phyloP scores from a whole-genome alignment of 371 early-diverging fungal species.

The Nosema muscidifuracis region DNA sequence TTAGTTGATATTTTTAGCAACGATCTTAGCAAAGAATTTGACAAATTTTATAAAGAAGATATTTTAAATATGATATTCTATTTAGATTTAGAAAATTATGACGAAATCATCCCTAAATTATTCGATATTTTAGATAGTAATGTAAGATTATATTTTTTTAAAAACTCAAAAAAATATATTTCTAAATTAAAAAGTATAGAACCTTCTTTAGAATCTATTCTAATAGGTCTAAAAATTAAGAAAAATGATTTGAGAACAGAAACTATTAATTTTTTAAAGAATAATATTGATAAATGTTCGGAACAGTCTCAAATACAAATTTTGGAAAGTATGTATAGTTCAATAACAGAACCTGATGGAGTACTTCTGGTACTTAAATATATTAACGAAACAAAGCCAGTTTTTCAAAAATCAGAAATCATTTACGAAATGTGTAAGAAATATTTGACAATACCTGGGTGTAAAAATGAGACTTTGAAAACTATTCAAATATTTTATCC shows the following conservation, averaged over 20 bases:
- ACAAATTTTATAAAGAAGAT: conserved; percentile 31
- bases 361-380: conserved; percentile 24
- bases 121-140: conserved; percentile 45
- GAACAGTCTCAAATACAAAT: conserved; percentile 24
- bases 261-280: conserved; percentile 53
- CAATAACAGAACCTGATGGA: conserved; percentile 27
- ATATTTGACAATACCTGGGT: conserved; percentile 21
- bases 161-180: conserved; percentile 23
- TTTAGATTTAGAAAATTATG: conserved; percentile 33
- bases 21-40: conserved; percentile 4
- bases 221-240: conserved; percentile 48
- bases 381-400: conserved; percentile 9
- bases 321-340: conserved; percentile 29
- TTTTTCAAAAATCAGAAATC: conserved; percentile 4
- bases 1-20: conserved; percentile 24
- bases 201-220: conserved; percentile 25
- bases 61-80: conserved; percentile 34
- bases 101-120: conserved; percentile 15
- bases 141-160: conserved; percentile 49
- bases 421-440: conserved; percentile 41
- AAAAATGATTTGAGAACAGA: conserved; percentile 47
- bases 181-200: conserved; percentile 13
- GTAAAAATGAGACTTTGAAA: conserved; percentile 8
- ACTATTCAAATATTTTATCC: conserved; percentile 33
- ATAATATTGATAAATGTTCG: conserved; percentile 20